A percentile compares a stretch with the other conserved stretches of the same genome.
Conservation (phyloP, 1,139 yeast genomes). For the Geotrichum candidum region DNA sequence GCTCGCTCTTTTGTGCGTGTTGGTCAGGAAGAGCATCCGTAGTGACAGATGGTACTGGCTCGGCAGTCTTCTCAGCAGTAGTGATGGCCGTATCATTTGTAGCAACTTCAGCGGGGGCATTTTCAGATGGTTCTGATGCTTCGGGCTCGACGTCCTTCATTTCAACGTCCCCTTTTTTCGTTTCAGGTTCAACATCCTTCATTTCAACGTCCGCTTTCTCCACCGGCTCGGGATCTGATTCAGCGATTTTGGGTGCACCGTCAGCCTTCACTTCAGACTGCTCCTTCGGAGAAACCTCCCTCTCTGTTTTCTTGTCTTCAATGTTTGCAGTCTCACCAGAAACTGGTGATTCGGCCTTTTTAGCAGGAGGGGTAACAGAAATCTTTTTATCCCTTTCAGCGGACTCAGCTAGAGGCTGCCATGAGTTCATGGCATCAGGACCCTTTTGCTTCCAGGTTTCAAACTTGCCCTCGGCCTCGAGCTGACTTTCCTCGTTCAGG, state of each 20-base stretch:
- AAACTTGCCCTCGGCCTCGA: constrained; percentile 23
- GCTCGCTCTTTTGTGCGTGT: neutral
- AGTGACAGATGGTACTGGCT: neutral
- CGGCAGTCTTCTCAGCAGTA: neutral
- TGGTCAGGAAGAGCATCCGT: constrained; percentile 2
- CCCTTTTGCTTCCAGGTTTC: constrained; percentile 11
- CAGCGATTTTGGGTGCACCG: neutral
- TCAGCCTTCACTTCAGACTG: neutral
- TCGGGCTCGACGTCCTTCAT: neutral
- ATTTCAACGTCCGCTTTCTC: neutral
- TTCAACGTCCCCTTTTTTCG: neutral
- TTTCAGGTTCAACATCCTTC: neutral
- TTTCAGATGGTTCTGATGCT: neutral
- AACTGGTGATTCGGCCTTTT: neutral
- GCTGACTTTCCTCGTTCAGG: constrained; percentile 29
- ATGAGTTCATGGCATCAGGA: neutral
- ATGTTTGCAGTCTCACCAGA: neutral
- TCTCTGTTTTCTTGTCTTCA: neutral
- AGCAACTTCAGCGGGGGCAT: neutral
- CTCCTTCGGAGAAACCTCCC: neutral
- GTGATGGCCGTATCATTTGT: neutral
- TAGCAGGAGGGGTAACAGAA: neutral
- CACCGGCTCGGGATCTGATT: neutral
- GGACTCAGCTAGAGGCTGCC: neutral
- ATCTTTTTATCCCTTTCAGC: neutral